Base-by-base conservation (phyloP, 2,329 filamentous ascomycete genomes). In the Balansia obtecta region DNA sequence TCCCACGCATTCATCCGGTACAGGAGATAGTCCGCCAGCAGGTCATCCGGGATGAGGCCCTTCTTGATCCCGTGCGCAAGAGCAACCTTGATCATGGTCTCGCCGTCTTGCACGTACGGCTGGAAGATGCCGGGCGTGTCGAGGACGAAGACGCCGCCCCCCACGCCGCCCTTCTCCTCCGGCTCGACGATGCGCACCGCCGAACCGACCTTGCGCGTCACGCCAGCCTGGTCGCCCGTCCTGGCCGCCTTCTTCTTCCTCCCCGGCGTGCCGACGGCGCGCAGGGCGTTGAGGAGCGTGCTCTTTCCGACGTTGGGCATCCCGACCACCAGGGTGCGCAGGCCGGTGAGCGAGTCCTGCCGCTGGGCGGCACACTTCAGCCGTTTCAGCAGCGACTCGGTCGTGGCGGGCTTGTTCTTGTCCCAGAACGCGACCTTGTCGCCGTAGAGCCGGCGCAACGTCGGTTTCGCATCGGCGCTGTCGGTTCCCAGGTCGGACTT, bases 221-320 rank as follows among this genome's bases (percentile, higher is more conserved):
- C 77, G 42, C 93, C 93, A 2, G 93, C 90, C 61, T 96, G 83
- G 11, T 85, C 82, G 10, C 93, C 93, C 1, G 90, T 96, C 54
- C 73, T 75, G 38, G 90, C 87, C 1, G 82, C 90, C 64, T 91
- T 94, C 30, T 64, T 56, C 15, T 63, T 62, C 34, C 59, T 59
- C 18, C 75, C 74, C 46, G 63, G 61, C 1, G 63, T 76, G 40
- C 88, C 88, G 16, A 76, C 72, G 40, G 74, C 77, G 18, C 93
- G 83, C 46, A 97, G 76, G 15, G 83, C 79, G 65, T 98, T 98
- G 41, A 98, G 79, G n/a, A 98, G 74, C 1, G 90, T 89, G 45
- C 88, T 95, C 69, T 98, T 98, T 37, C 93, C 93, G 0, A 95
- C 88, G 63, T 98, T 98, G 37, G 93, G 93, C 90, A 98, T 96